Percentiles rank a stretch among this genome's conserved stretches.
These are phyloP conservation scores for Tolypocladium nubicola DNA, from an alignment of 2,329 filamentous ascomycete genomes.

Conservation along the genomic window DNA sequence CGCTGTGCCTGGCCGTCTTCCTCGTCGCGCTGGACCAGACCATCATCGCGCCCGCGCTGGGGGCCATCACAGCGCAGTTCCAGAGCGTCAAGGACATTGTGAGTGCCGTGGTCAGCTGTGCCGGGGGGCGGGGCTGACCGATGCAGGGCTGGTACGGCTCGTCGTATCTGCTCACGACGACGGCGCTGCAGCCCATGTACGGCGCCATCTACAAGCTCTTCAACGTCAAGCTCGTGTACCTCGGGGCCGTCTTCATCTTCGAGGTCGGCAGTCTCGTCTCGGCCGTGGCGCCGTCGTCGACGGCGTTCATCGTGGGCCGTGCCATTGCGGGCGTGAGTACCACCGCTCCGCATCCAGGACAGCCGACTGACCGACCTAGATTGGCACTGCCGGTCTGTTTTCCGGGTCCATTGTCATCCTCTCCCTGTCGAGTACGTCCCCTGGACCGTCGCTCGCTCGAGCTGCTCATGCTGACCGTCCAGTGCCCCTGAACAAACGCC, in stretches of 20 bases:
- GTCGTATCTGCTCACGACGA: constrained; percentile 36
- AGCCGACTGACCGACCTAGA: constrained; percentile 13
- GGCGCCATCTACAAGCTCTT: constrained; percentile 40
- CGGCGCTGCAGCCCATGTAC: constrained; percentile 38
- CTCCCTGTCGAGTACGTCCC: constrained; percentile 24
- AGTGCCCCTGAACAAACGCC: constrained; percentile 44
- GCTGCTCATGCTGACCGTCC: neutral
- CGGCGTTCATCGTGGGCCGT: constrained; percentile 39
- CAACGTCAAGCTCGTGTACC: constrained; percentile 34
- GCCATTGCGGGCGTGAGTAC: constrained; percentile 34
- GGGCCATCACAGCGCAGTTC: constrained; percentile 37
- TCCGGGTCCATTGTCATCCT: constrained; percentile 39
- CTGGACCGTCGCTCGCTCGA: neutral
- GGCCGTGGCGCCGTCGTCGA: constrained; percentile 33
- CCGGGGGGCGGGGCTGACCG: neutral
- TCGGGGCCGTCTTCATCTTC: constrained; percentile 30
- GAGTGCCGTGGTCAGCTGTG: neutral
- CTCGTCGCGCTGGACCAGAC: constrained; percentile 41
- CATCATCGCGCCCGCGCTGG: constrained; percentile 41
- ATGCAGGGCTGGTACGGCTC: constrained; percentile 39
- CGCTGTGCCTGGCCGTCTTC: constrained; percentile 35
- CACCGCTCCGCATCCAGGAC: neutral
- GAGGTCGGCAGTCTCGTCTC: constrained; percentile 33
- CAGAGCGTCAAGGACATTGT: constrained; percentile 34
- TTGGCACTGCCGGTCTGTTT: constrained; percentile 40